Conservation (phyloP, 208 protist species). For the Blechomonas ayalai region DNA sequence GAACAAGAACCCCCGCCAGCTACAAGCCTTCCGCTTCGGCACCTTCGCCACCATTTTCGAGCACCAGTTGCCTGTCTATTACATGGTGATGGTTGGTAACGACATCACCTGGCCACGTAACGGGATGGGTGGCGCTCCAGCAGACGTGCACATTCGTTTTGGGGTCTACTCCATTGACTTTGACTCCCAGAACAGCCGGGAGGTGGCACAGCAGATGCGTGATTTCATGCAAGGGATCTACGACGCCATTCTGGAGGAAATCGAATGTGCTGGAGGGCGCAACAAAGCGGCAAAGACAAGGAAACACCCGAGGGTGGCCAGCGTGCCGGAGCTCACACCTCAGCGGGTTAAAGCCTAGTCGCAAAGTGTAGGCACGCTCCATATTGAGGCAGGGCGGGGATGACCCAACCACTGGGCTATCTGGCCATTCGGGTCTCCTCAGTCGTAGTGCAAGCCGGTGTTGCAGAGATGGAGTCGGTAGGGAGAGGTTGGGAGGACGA, state of each 20-base stretch:
- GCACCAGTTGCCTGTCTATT: slow-evolving; percentile 32
- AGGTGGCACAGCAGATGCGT: slow-evolving; percentile 28
- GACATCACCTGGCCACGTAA: slow-evolving; percentile 40
- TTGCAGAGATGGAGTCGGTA: too few species aligned
- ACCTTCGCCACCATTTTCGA: slow-evolving; percentile 49
- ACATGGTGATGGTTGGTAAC: slow-evolving; percentile 34
- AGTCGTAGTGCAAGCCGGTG: too few species aligned
- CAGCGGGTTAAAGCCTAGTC: too few species aligned
- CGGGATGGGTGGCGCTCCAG: slow-evolving; percentile 30
- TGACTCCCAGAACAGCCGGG: slow-evolving; percentile 18
- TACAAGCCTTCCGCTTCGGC: slow-evolving; percentile 48
- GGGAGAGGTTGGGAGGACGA: too few species aligned
- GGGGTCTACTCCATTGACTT: slow-evolving; percentile 25
- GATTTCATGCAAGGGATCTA: slow-evolving; percentile 39
- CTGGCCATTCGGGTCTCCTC: too few species aligned
- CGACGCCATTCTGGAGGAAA: slow-evolving; percentile 23
- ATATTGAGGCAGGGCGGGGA: too few species aligned
- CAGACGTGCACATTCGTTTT: slow-evolving; percentile 31
- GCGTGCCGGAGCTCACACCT: too few species aligned
- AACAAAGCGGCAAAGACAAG: too few species aligned
- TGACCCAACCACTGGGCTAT: too few species aligned
- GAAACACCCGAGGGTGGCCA: too few species aligned
- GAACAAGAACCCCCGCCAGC: slow-evolving; percentile 33
- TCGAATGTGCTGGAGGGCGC: too few species aligned
- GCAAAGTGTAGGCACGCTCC: too few species aligned